Base-by-base conservation (phyloP, 345 rosid species). In the Salix koriyanagi region DNA sequence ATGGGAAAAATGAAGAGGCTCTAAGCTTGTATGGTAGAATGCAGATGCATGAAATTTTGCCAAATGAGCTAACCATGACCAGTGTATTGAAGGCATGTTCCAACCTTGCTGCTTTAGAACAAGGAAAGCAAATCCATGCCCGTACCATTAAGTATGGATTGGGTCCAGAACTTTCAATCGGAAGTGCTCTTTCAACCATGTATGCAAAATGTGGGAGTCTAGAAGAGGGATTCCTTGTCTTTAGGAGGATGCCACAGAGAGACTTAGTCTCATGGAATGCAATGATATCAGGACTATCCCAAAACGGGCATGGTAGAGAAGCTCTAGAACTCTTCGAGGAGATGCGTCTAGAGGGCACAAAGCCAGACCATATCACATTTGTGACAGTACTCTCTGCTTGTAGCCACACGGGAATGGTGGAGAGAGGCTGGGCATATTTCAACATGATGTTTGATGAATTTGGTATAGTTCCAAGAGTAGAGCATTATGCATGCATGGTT, bases 221-320 rank as follows among this genome's bases (percentile, higher is more conserved):
- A 36, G 69, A 73, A 36, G 81, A 81, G 21, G 84, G 73, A 52
- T 64, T 16, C 71, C 41, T 62, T 36, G 77, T 52, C 13, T 77
- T 81, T 44, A 69, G 25, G 44, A 77, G 81, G 52, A 81, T 81
- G 78, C 37, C 62, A 21, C 48, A 69, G 46, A 73, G 78, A 71
- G 84, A 81, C 54, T 4, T 32, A n/a, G 13, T 81, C 18, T 77
- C 84, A 30, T 81, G 84, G 81, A 81, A 81, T 69, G 84, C 84
- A 18, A 81, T 81, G 84, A 77, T 81, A 37, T 77, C 78, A 44
- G 84, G 84, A 61, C 75, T 81, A 46, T 81, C 84, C 65, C 81
- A 69, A 19, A 81, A 77, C 34, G 81, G 84, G 3, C 44, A 60
- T 61, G 84, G 84, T 28, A 69, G 28, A 48, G 75, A 74, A 81